These are phyloP conservation scores for Fagopyrum tataricum DNA, from an alignment of 148 eudicot species.

Conservation along the genomic window DNA sequence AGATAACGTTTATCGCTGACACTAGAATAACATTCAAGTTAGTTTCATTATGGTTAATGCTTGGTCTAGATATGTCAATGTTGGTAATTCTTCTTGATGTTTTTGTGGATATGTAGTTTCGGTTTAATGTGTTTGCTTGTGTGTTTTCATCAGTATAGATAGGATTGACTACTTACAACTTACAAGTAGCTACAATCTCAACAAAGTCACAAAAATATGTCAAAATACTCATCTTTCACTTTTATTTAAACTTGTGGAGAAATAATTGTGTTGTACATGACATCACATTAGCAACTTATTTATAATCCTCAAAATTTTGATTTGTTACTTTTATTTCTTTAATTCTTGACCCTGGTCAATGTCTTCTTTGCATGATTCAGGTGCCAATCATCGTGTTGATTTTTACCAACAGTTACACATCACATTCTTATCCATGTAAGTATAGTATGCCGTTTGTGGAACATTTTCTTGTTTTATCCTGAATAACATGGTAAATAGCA, in stretches of 20 bases:
- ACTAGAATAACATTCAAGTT: too few relatives aligned
- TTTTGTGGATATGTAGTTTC: too few relatives aligned
- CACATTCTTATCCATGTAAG: slow-evolving; percentile 3
- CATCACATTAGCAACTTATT: background rate
- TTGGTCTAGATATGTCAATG: too few relatives aligned
- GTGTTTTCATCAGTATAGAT: too few relatives aligned
- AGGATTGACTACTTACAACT: too few relatives aligned
- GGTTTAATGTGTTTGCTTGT: too few relatives aligned
- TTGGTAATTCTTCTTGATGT: too few relatives aligned
- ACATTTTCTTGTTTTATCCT: background rate
- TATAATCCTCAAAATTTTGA: background rate
- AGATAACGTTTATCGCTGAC: too few relatives aligned
- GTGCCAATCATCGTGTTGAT: background rate
- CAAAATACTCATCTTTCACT: background rate
- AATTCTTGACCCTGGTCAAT: background rate
- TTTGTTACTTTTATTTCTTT: background rate
- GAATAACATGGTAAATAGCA: background rate
- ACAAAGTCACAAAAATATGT: too few relatives aligned
- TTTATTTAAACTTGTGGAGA: background rate
- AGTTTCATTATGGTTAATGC: too few relatives aligned
- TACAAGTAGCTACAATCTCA: too few relatives aligned
- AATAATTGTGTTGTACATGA: background rate
- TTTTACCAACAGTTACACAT: slow-evolving; percentile 6
- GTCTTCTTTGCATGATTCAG: background rate
- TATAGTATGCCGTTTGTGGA: background rate